Base-by-base conservation (phyloP, 129 eudicot species). In the Flaveria linearis region DNA sequence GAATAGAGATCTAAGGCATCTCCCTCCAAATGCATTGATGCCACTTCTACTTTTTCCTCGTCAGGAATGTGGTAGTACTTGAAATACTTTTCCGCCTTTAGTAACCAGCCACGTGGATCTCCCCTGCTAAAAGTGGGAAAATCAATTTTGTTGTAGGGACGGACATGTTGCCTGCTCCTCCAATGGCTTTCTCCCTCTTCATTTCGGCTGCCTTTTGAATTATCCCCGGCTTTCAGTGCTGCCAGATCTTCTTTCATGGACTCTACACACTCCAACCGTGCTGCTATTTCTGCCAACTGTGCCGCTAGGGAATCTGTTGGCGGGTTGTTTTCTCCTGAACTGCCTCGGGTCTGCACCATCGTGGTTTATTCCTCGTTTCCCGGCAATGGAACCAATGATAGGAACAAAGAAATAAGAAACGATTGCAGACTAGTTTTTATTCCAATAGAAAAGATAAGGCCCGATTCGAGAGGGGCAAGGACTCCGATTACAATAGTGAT, bases 111-210 rank as follows among this genome's bases (percentile, higher is more conserved):
- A 0, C 25, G 9, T 16, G 79, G 72, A 30, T 75, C 79, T 14
- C 62, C 79, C 7, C 71, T 71, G 3, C 52, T 36, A 63, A 75
- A 61, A 56, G 15, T 75, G 0, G 62, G 79, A 7, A 75, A 62
- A 16, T 75, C 71, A 22, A 75, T 75, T 36, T 73, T 57, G 23
- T 63, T 73, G 41, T 57, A 28, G 1, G 66, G 66, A 2, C 66
- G 33, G 25, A 20, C 10, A 20, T 22, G 33, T 60, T 20, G 66
- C 36, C 39, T 22, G 8, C 2, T 22, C 66, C 66, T 60, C 66
- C 39, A 22, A 11, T 60, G 36, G 25, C 66, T 25, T 60, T 25
- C 39, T 22, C 66, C 66, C 5, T 25, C 66, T 12, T 20, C 33
- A 23, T 60, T 60, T 23, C 25, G 33, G 66, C 61, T 55, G 2